These are phyloP conservation scores for Saccharomyces hybrid DNA, from an alignment of 1,139 yeast species.

Conservation along the genomic window DNA sequence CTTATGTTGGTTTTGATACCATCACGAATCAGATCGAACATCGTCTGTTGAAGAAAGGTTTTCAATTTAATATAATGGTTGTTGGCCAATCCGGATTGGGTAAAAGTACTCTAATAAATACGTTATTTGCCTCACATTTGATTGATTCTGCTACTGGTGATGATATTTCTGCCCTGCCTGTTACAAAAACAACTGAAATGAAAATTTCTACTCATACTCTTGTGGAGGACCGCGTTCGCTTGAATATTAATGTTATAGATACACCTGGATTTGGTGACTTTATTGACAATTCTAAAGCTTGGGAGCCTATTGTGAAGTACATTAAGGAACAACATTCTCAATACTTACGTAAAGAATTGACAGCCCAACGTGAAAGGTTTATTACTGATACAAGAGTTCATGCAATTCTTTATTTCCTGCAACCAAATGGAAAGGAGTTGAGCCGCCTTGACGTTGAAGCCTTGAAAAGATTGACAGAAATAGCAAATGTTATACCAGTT, in stretches of 20 bases:
- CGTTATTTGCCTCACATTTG: constrained; percentile 78
- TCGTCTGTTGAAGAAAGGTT: constrained; percentile 84
- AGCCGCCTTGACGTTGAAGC: constrained; percentile 78
- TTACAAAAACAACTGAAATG: constrained; percentile 84
- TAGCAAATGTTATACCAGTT: constrained; percentile 89
- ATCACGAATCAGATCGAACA: constrained; percentile 93
- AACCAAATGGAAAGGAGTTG: constrained; percentile 79
- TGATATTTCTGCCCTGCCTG: constrained; percentile 52
- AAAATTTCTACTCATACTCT: constrained; percentile 62
- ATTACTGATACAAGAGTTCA: constrained; percentile 92
- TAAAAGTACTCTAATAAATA: constrained; percentile 83
- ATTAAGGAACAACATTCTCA: constrained; percentile 95
- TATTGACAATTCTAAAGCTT: constrained; percentile 88
- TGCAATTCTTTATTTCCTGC: constrained; percentile 83
- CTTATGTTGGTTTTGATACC: constrained; percentile 91
- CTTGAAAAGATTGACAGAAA: constrained; percentile 76
- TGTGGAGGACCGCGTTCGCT: constrained; percentile 78
- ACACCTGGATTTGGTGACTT: constrained; percentile 98
- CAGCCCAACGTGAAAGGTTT: constrained; percentile 84
- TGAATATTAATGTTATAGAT: constrained; percentile 82
- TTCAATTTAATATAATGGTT: constrained; percentile 88
- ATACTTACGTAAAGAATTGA: constrained; percentile 87
- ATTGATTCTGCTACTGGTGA: constrained; percentile 56
- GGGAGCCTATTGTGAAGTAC: constrained; percentile 95
- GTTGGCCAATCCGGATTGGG: constrained; percentile 96